phyloP scores from a whole-genome alignment of 176 grass and related monocot genomes.

The Miscanthus lutarioriparius region DNA sequence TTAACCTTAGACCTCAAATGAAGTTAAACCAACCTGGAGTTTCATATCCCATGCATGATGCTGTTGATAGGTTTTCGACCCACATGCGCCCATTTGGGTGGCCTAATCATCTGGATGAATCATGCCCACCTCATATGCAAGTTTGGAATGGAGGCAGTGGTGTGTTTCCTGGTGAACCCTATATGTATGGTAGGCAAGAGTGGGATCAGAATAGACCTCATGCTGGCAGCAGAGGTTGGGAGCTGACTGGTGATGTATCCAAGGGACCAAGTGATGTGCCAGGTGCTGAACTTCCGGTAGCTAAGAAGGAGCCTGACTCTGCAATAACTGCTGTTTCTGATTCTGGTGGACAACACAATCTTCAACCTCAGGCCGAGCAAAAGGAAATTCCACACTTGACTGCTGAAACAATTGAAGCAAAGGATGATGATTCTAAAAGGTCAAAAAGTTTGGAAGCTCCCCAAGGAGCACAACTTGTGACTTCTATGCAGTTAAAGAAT shows the following conservation, averaged over 20 bases:
- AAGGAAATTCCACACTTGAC: slow-evolving; percentile 34
- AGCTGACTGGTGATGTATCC: slow-evolving; percentile 46
- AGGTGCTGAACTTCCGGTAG: slow-evolving; percentile 49
- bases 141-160: slow-evolving; percentile 65
- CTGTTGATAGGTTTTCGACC: slow-evolving; percentile 70
- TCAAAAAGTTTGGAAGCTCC: slow-evolving; percentile 22
- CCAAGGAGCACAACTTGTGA: slow-evolving; percentile 16
- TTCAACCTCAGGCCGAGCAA: slow-evolving; percentile 36
- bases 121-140: slow-evolving; percentile 72
- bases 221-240: slow-evolving; percentile 60
- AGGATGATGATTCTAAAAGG: slow-evolving; percentile 38
- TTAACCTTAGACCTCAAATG: slow-evolving; percentile 76
- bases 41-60: slow-evolving; percentile 85
- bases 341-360: slow-evolving; percentile 35
- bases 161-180: slow-evolving; percentile 59
- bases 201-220: slow-evolving; percentile 75
- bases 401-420: slow-evolving; percentile 48
- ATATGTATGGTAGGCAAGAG: slow-evolving; percentile 64
- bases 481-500: slow-evolving; percentile 44
- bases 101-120: slow-evolving; percentile 77
- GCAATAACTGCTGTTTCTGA: slow-evolving; percentile 40
- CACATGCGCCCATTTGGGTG: slow-evolving; percentile 83
- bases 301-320: slow-evolving; percentile 57
- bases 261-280: slow-evolving; percentile 56
- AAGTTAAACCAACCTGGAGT: slow-evolving; percentile 76